A percentile compares a stretch with the other conserved stretches of the same genome.
These are phyloP conservation scores for Corrigiola litoralis DNA, from an alignment of 179 eudicot species.

Conservation along the genomic window DNA sequence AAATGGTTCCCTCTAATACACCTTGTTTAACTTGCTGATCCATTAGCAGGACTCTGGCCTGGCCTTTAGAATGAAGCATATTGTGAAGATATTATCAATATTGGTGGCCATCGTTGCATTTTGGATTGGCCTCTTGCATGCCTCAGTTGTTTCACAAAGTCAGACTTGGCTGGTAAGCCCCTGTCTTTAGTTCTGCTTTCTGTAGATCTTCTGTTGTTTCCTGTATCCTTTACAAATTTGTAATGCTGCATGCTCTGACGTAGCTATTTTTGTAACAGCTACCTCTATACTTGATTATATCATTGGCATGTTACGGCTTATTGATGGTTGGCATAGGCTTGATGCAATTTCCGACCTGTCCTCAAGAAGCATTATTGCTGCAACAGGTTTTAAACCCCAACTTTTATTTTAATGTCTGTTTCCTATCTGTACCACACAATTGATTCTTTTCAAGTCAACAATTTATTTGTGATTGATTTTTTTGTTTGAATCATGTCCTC, in stretches of 20 bases:
- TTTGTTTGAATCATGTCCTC: too few species aligned
- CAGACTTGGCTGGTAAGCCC: conserved; percentile 74
- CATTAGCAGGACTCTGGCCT: not conserved
- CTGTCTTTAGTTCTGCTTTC: not conserved
- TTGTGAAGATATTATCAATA: conserved; percentile 62
- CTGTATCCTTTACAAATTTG: not conserved
- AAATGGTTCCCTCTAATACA: not conserved
- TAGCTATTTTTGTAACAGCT: conserved; percentile 40
- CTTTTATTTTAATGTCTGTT: not conserved
- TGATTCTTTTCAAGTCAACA: too few species aligned
- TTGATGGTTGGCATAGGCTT: conserved; percentile 95
- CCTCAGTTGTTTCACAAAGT: conserved; percentile 47
- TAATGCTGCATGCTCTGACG: not conserved
- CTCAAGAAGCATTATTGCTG: conserved; percentile 71
- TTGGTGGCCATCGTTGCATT: conserved; percentile 54
- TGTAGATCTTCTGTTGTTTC: not conserved
- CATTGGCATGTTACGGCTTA: conserved; percentile 86
- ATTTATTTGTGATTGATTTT: too few species aligned
- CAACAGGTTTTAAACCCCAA: conserved; percentile 55
- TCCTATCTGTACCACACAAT: too few species aligned
- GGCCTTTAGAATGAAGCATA: conserved; percentile 59
- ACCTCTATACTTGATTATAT: conserved; percentile 70
- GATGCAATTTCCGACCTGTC: conserved; percentile 92
- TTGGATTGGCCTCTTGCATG: conserved; percentile 60
- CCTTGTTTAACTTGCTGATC: not conserved